These are phyloP conservation scores for Neonectria punicea DNA, from an alignment of 2,329 filamentous ascomycete species.

Conservation along the genomic window DNA sequence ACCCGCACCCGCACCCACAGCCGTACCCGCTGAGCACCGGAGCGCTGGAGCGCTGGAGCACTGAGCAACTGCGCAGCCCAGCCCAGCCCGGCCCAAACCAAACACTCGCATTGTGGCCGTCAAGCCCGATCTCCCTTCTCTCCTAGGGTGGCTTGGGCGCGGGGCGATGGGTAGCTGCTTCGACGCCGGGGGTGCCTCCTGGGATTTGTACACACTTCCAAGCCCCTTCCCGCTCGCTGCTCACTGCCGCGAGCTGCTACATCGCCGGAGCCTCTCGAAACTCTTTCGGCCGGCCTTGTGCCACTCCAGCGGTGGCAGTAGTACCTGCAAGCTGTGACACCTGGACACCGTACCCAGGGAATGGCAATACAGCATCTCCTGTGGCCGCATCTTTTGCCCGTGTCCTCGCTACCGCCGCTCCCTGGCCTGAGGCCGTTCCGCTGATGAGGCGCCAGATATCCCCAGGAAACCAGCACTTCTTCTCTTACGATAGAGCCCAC, in stretches of 20 bases:
- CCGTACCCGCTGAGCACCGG: conserved; percentile 2
- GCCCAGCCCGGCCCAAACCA: conserved; percentile 25
- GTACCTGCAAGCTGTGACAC: conserved; percentile 44
- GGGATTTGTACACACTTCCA: conserved; percentile 26
- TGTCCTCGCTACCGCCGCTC: conserved; percentile 34
- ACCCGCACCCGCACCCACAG: conserved; percentile 21
- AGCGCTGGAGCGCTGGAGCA: conserved; percentile 5
- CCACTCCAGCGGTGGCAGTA: conserved; percentile 42
- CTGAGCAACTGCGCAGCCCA: conserved; percentile 6
- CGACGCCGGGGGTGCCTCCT: conserved; percentile 33
- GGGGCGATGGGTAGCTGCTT: conserved; percentile 40
- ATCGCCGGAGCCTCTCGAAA: conserved; percentile 43
- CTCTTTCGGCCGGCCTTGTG: conserved; percentile 39
- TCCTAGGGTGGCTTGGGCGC: conserved; percentile 37
- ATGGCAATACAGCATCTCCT: conserved; percentile 45
- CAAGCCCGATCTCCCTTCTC: conserved; percentile 31
- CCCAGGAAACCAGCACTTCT: conserved; percentile 62
- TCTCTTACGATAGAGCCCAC: conserved; percentile 65
- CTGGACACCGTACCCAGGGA: conserved; percentile 44
- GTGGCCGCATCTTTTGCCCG: conserved; percentile 41
- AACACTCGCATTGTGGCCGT: conserved; percentile 26
- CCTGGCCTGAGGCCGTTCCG: conserved; percentile 36
- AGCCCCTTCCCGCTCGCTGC: conserved; percentile 29
- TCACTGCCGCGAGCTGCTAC: conserved; percentile 40
- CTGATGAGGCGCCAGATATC: conserved; percentile 59